These are phyloP conservation scores for Smallanthus sonchifolius DNA, from an alignment of 129 eudicot species.

Conservation along the genomic window DNA sequence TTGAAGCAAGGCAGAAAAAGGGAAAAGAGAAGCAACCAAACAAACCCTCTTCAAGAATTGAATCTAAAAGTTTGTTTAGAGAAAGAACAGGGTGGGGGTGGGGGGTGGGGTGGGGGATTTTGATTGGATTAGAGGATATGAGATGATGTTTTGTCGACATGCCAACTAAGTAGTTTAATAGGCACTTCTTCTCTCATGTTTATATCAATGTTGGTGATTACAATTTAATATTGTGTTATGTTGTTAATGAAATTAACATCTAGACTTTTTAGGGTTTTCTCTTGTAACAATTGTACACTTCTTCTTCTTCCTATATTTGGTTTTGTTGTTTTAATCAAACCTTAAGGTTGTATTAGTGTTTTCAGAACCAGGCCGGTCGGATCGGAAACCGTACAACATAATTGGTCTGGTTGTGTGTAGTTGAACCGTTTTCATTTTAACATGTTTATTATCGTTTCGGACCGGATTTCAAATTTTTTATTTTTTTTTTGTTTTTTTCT, in stretches of 20 bases:
- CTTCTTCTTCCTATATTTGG: background rate
- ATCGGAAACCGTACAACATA: no score
- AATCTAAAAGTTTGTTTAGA: constrained; percentile 18
- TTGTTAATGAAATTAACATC: no score
- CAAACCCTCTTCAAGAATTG: constrained; percentile 10
- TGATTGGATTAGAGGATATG: constrained; percentile 21
- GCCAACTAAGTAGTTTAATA: constrained; percentile 9
- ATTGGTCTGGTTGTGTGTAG: no score
- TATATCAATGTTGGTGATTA: background rate
- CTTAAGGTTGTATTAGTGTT: no score
- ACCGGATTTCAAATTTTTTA: no score
- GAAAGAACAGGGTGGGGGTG: background rate
- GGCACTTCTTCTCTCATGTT: background rate
- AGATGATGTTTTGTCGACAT: constrained; percentile 18
- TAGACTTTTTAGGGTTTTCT: no score
- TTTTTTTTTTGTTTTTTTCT: no score
- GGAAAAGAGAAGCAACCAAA: constrained; percentile 17
- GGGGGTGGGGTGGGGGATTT: background rate
- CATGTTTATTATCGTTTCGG: no score
- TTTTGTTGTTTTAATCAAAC: background rate
- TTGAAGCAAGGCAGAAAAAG: background rate
- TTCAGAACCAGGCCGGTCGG: no score
- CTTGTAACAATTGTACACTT: background rate
- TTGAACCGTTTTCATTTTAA: no score
- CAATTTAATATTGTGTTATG: background rate